Conservation (phyloP, 139 green algal species). For the Coelastrella sp. region DNA sequence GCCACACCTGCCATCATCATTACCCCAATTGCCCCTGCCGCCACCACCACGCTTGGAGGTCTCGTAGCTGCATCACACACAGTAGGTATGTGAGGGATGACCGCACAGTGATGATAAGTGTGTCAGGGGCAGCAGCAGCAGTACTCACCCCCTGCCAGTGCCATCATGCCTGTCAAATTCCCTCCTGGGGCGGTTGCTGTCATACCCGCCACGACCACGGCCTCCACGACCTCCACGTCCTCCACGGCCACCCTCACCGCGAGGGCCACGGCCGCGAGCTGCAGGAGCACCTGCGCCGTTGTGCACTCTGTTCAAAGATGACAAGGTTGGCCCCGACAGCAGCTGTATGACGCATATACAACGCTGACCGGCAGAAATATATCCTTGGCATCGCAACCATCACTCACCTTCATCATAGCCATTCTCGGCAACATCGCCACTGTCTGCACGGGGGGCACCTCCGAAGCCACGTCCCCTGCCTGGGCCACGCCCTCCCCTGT, state of each 20-base stretch:
- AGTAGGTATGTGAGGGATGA: not conserved
- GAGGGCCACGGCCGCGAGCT: slow-evolving; percentile 24
- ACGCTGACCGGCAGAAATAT: not conserved
- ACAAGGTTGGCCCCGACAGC: not conserved
- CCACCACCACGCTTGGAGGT: slow-evolving; percentile 82
- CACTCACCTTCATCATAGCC: slow-evolving; percentile 29
- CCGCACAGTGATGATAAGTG: not conserved
- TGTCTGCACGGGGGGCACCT: slow-evolving; percentile 32
- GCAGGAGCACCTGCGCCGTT: slow-evolving; percentile 19
- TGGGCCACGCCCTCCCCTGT: slow-evolving; percentile 24
- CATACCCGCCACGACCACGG: slow-evolving; percentile 51
- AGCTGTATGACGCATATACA: not conserved
- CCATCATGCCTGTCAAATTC: slow-evolving; percentile 88
- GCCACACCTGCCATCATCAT: slow-evolving; percentile 61
- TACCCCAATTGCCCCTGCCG: slow-evolving; percentile 87
- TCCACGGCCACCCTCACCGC: slow-evolving; percentile 49
- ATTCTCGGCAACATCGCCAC: slow-evolving; percentile 39
- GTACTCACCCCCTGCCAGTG: slow-evolving; percentile 81
- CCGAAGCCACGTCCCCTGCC: slow-evolving; percentile 46
- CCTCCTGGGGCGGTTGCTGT: slow-evolving; percentile 55
- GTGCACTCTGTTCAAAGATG: not conserved
- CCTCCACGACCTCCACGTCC: slow-evolving; percentile 52
- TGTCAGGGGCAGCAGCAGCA: slow-evolving; percentile 5
- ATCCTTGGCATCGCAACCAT: not conserved
- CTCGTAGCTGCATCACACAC: slow-evolving; percentile 74